Base-by-base conservation (phyloP, 495 filamentous ascomycete genomes). In the Penicillium parvum region DNA sequence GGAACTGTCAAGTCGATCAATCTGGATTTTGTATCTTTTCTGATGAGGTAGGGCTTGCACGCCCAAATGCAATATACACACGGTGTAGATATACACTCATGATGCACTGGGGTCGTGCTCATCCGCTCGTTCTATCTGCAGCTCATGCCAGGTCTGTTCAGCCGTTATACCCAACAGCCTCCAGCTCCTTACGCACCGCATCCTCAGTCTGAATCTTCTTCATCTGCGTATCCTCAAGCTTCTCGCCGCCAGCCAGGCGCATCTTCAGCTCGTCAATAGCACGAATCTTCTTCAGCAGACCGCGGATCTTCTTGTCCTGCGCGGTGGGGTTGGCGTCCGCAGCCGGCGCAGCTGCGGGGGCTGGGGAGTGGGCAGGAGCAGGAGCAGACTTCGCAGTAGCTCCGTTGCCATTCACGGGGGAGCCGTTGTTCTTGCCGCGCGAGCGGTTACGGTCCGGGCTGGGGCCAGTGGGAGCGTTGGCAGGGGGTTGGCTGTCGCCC, bases 221-320 rank as follows among this genome's bases (percentile, higher is more conserved):
- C 74, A 97, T 80, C 72, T 98, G 92, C 34, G 92, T 98, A 61
- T 95, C 90, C 66, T 98, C 92, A 43, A 98, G 63, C 72, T 95
- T 96, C 76, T 98, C 92, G 8, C 92, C 94, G 25, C 81, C 81
- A 3, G 91, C 92, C 47, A 87, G 80, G 38, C 92, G 79, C 89
- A 95, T 92, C 74, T 97, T 95, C 41, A 98, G 71, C 60, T 98
- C 92, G 52, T 97, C 92, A 55, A 98, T 98, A 9, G 92, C 92
- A 4, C 92, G 81, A 43, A 98, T 81, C 76, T 98, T 98, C 78
- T 98, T 98, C 62, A 94, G 73, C 46, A 98, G 74, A 16, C 85
- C 85, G 17, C 92, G 74, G 32, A 95, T 74, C 69, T 96, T 97
- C 78, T 96, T 98, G 55, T 90, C 79, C 64, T 84, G 72, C 25